Evolutionary conservation across 2,329 filamentous ascomycete genomes (phyloP).

Genomic region (Lasiodiplodia sp.): DNA sequence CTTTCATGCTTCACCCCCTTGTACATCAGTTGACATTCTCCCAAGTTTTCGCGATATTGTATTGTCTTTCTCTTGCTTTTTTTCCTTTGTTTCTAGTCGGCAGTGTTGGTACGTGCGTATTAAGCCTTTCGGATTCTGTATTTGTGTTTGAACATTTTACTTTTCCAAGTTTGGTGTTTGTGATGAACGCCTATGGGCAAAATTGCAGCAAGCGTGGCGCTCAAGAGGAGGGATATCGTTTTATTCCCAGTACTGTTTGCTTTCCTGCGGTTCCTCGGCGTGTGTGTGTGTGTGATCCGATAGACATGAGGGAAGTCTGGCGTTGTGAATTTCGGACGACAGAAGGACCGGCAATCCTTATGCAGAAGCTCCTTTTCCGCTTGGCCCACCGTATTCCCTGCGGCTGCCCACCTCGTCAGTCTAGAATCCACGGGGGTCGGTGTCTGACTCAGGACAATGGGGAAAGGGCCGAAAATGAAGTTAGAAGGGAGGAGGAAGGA

Average conservation of each 20-base stretch:
- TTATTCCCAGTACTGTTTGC: not conserved
- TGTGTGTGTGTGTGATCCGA: not conserved
- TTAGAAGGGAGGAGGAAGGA: not conserved
- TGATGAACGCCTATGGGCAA: constrained; percentile 2
- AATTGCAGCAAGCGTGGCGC: constrained; percentile 22
- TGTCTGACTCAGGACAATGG: not conserved
- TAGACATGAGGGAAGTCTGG: constrained; percentile 5
- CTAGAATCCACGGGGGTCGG: not conserved
- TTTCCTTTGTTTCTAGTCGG: not conserved
- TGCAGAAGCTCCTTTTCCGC: not conserved
- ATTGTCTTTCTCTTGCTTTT: not conserved
- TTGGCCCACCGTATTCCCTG: not conserved
- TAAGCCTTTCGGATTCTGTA: not conserved
- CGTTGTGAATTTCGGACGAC: not conserved
- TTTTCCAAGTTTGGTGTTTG: constrained; percentile 20
- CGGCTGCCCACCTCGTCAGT: not conserved
- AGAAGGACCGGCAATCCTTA: not conserved
- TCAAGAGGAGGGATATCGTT: not conserved
- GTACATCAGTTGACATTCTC: not conserved
- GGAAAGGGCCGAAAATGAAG: not conserved
- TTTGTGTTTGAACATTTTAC: not conserved
- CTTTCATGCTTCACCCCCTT: not conserved
- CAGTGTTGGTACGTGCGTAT: not conserved
- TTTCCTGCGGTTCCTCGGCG: not conserved
- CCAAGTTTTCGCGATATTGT: not conserved